Base-by-base conservation (phyloP, 495 filamentous ascomycete species). In the Pseudoneurospora amorphoporcata region DNA sequence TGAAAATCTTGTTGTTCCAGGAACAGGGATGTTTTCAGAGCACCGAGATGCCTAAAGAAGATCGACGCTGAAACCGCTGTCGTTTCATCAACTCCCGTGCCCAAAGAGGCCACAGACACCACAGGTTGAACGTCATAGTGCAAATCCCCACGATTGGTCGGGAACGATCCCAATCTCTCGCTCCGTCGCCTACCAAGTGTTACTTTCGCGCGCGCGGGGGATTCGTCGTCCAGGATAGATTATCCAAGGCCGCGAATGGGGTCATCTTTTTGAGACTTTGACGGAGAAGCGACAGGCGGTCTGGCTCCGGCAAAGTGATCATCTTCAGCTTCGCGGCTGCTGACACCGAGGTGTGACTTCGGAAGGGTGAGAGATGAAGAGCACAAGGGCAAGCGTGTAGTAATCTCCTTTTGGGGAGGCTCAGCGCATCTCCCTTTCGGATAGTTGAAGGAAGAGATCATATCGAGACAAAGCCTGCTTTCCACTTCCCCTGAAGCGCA, bases 41-140 rank as follows among this genome's bases (percentile, higher is more conserved):
- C 53, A 65, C 29, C 14, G 53, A 65, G 53, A 65, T 65, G 53
- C 39, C 53, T 29, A 68, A 47, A 65, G 35, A 45, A 69, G 8
- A 32, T 68, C 23, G 75, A 43, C 68, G 68, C 73, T 78, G 76
- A 78, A 78, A 78, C 76, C 72, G 72, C 43, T 58, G 43, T 69
- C 72, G 77, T 78, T 78, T 78, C 77, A 78, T 73, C 72, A 72
- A 75, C 68, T 39, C 71, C 43, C 69, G 68, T 58, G 38, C 69
- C 37, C n/a, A 65, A 73, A 68, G 72, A 71, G 32, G 72, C 35
- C 35, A 37, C 35, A 5, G 17, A 70, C n/a, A 39, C 3, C 53
- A 61, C 23, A 61, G 14, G 29, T 37, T 8, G 29, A 35, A 65
- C 53, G 53, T 65, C 53, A 17, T 65, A 17, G 29, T 65, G 53